phyloP scores from a whole-genome alignment of 768 basidiomycete species.

The Pleurotus pulmonarius region DNA sequence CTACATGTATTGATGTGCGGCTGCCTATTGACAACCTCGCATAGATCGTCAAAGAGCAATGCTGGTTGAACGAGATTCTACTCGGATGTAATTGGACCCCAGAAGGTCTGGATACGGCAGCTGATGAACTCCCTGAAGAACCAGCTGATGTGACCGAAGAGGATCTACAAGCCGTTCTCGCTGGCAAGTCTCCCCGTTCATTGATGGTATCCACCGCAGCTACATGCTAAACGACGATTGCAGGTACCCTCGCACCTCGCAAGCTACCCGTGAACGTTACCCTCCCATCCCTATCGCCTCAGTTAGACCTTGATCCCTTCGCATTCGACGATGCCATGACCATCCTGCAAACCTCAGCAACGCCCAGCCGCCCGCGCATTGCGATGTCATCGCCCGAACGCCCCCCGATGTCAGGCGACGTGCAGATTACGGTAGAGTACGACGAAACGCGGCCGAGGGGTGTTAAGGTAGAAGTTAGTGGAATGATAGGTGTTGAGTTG shows the following conservation, averaged over 20 bases:
- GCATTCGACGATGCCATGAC: constrained; percentile 28
- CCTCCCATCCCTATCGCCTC: constrained; percentile 40
- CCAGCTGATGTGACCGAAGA: constrained; percentile 42
- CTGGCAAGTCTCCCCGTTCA: constrained; percentile 35
- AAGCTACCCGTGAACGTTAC: constrained; percentile 74
- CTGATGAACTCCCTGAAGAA: constrained; percentile 20
- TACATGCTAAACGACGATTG: neutral
- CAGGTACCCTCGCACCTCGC: constrained; percentile 50
- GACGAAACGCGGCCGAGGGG: constrained; percentile 56
- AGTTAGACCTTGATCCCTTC: constrained; percentile 40
- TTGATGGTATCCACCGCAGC: no score
- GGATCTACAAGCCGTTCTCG: constrained; percentile 61
- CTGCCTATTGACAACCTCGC: neutral
- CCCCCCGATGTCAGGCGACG: constrained; percentile 58
- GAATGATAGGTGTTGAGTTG: constrained; percentile 54
- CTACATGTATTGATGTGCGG: constrained; percentile 1
- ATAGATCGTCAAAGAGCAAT: constrained; percentile 77
- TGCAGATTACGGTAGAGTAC: constrained; percentile 61
- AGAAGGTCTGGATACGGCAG: constrained; percentile 36
- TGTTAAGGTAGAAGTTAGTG: constrained; percentile 51
- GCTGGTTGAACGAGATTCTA: constrained; percentile 79
- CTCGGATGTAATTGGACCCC: constrained; percentile 57
- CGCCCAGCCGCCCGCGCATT: constrained; percentile 46
- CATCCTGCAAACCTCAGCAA: constrained; percentile 21
- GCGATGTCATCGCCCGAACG: constrained; percentile 66